phyloP scores from a whole-genome alignment of 2,329 filamentous ascomycete species.

The Aspergillus jensenii region DNA sequence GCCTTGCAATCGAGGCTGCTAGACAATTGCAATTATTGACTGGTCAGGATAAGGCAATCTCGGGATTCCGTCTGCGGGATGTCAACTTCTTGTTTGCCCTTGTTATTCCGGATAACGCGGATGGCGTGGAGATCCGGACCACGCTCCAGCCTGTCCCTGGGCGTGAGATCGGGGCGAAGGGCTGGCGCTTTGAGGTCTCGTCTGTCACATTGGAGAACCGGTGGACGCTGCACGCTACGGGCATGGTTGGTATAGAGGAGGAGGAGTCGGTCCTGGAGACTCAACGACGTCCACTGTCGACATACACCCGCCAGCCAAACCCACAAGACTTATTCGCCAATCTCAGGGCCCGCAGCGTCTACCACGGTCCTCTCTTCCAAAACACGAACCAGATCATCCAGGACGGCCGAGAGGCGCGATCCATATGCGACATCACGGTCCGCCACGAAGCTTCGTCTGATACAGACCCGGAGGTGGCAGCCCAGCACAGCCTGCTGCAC shows the following conservation, averaged over 20 bases:
- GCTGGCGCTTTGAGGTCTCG: not conserved
- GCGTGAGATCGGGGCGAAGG: not conserved
- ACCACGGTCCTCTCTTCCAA: not conserved
- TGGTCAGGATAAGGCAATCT: not conserved
- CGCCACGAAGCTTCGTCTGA: not conserved
- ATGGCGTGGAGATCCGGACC: not conserved
- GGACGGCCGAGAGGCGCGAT: not conserved
- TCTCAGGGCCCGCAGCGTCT: not conserved
- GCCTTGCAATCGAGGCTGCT: constrained; percentile 26
- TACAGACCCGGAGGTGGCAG: not conserved
- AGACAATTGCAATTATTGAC: too few species aligned
- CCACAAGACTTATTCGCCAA: not conserved
- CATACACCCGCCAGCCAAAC: not conserved
- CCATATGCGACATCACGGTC: not conserved
- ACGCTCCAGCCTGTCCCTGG: not conserved
- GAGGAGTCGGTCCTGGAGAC: too few species aligned
- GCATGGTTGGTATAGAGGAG: not conserved
- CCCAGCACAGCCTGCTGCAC: not conserved
- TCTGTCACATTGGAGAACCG: not conserved
- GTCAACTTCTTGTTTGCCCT: not conserved
- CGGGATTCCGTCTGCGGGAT: not conserved
- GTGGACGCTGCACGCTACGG: not conserved
- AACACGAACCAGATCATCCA: not conserved
- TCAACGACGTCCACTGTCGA: not conserved
- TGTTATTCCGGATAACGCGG: not conserved